Conservation (phyloP, 495 filamentous ascomycete genomes). For the Tuber indicum region DNA sequence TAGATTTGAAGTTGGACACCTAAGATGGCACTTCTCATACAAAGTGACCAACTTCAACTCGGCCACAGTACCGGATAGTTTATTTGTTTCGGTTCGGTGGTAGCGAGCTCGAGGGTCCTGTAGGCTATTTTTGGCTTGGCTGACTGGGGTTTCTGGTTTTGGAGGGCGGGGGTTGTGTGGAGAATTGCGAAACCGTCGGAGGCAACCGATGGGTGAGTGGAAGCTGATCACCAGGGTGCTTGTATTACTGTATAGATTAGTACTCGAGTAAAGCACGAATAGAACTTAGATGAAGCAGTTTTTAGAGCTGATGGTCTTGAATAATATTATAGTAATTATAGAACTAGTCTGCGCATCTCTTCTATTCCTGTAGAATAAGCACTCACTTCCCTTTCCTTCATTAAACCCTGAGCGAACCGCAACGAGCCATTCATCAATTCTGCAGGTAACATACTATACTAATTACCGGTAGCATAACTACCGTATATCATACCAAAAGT, state of each 20-base stretch:
- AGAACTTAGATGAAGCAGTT: background rate
- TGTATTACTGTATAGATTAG: background rate
- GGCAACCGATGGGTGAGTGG: background rate
- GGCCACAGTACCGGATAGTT: background rate
- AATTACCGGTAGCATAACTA: background rate
- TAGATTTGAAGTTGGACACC: background rate
- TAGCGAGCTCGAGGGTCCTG: background rate
- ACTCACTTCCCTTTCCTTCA: too few relatives aligned
- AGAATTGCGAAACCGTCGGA: background rate
- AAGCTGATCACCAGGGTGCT: background rate
- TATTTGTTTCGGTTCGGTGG: background rate
- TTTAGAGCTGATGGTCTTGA: background rate
- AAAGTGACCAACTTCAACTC: too few relatives aligned
- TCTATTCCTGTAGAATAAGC: background rate
- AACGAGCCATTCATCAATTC: background rate
- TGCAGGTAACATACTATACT: background rate
- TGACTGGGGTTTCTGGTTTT: background rate
- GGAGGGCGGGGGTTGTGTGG: background rate
- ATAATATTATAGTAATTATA: background rate
- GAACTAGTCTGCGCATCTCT: background rate
- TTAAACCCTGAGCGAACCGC: background rate
- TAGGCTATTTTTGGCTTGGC: slow-evolving; percentile 1
- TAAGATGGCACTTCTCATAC: too few relatives aligned
- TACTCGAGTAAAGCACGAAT: background rate
- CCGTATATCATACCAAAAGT: too few relatives aligned